A percentile compares a stretch with the other conserved stretches of the same genome.
Evolutionary conservation across 2,329 filamentous ascomycete species (phyloP).

Genomic region (Exophiala oligosperma): DNA sequence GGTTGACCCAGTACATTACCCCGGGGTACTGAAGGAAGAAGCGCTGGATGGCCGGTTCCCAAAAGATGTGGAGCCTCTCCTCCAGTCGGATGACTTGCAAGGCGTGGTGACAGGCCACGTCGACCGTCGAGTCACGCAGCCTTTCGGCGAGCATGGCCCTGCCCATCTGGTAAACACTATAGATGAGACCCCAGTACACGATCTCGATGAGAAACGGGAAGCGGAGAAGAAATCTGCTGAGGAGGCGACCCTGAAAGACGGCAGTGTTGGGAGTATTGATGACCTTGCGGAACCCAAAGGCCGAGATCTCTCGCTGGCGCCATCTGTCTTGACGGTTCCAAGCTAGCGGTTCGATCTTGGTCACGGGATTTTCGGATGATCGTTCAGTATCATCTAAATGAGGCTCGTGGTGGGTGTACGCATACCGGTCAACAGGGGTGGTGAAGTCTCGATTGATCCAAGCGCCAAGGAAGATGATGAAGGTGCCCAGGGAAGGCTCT

Average conservation of each 20-base stretch:
- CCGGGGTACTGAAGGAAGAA: constrained; percentile 40
- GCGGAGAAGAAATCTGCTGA: constrained; percentile 22
- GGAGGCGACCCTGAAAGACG: constrained; percentile 46
- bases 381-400: constrained; percentile 1
- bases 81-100: constrained; percentile 44
- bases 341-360: not conserved
- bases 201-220: constrained; percentile 69
- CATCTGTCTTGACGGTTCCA: constrained; percentile 41
- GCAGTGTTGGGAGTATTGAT: constrained; percentile 62
- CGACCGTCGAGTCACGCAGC: constrained; percentile 36
- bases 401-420: not conserved
- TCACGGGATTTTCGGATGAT: not conserved
- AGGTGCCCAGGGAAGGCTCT: constrained; percentile 9
- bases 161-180: constrained; percentile 33
- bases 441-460: constrained; percentile 55
- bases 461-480: constrained; percentile 55
- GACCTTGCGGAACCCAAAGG: constrained; percentile 47
- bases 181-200: constrained; percentile 69
- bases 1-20: constrained; percentile 42
- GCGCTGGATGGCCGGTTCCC: constrained; percentile 42
- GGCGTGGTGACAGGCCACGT: constrained; percentile 42
- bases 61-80: constrained; percentile 35
- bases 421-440: not conserved
- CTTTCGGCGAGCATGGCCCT: not conserved
- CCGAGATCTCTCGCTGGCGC: constrained; percentile 48